Conservation (phyloP, 306 rosid species). For the Pterocarpus macrocarpus region DNA sequence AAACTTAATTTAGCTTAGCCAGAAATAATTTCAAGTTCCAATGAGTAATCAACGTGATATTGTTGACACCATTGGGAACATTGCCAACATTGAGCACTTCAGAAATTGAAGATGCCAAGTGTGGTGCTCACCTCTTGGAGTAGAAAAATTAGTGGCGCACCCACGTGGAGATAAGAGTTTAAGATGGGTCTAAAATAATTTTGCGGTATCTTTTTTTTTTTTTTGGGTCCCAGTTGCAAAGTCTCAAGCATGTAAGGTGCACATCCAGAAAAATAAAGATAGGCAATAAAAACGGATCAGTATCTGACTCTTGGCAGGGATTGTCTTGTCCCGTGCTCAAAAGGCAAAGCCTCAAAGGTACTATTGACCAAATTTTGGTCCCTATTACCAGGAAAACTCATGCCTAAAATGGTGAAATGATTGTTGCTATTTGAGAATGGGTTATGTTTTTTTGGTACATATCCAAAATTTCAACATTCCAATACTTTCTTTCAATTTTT, state of each 20-base stretch:
- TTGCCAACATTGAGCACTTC: conserved; percentile 39
- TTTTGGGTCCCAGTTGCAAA: not conserved
- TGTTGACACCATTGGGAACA: conserved; percentile 48
- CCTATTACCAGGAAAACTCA: not conserved
- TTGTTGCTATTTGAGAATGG: not conserved
- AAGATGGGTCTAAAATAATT: conserved; percentile 1
- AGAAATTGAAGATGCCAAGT: conserved; percentile 36
- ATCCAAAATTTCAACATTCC: too few species aligned
- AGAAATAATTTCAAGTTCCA: conserved; percentile 40
- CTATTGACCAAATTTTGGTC: not conserved
- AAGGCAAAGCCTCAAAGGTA: not conserved
- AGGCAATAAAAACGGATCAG: conserved; percentile 6
- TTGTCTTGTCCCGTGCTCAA: conserved; percentile 5
- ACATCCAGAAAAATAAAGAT: not conserved
- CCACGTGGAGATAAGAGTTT: conserved; percentile 10
- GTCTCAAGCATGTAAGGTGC: conserved; percentile 22
- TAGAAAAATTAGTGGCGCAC: conserved; percentile 53
- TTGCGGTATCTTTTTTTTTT: not conserved
- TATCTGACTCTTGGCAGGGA: conserved; percentile 13
- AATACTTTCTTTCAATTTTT: too few species aligned
- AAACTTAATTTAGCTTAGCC: conserved; percentile 1
- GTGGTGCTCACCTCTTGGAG: conserved; percentile 17
- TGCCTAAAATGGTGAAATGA: conserved; percentile 15
- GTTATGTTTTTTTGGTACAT: too few species aligned
- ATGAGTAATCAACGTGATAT: conserved; percentile 37